phyloP scores from a whole-genome alignment of 768 basidiomycete genomes.

The Lentinula raphanica region DNA sequence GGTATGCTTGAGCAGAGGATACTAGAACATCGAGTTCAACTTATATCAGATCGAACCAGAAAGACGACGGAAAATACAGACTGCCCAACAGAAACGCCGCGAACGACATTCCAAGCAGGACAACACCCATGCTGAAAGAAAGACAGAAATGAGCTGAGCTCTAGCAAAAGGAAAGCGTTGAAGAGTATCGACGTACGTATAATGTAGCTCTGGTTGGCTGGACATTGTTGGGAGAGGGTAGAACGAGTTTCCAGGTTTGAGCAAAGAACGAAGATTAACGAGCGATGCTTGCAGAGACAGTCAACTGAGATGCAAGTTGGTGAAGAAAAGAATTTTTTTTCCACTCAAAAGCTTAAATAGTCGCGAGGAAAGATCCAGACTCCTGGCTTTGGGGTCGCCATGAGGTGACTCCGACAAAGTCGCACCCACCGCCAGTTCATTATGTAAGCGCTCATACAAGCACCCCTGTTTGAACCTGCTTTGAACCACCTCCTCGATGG shows the following conservation, averaged over 20 bases:
- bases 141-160: no score
- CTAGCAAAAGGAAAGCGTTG: no score
- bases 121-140: slow-evolving; percentile 6
- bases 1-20: slow-evolving; percentile 40
- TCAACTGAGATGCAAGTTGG: not conserved
- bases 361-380: not conserved
- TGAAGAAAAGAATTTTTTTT: not conserved
- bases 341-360: not conserved
- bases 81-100: not conserved
- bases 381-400: not conserved
- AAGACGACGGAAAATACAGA: not conserved
- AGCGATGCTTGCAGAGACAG: not conserved
- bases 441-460: no score
- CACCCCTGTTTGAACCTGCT: no score
- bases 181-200: not conserved
- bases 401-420: no score
- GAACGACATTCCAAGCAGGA: not conserved
- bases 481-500: no score
- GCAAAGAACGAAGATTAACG: not conserved
- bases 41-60: not conserved
- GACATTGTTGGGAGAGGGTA: not conserved
- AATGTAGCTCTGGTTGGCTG: not conserved
- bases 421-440: no score
- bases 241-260: no score
- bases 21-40: slow-evolving; percentile 11